Conservation (phyloP, 768 basidiomycete species). For the Auricularia auricula-judae region DNA sequence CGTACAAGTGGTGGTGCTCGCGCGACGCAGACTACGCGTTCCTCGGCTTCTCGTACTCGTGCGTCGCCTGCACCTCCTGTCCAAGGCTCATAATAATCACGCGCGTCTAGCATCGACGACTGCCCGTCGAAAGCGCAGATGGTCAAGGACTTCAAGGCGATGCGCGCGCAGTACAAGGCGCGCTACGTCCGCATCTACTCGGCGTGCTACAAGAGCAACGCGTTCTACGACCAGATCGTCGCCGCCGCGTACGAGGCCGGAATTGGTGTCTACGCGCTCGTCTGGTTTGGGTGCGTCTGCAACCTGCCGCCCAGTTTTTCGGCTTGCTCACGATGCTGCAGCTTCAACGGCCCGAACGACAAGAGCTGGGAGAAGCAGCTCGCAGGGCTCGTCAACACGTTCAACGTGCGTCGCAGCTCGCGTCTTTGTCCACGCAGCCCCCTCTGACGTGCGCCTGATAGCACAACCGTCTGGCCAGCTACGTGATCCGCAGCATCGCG, state of each 20-base stretch:
- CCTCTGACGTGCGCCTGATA: neutral
- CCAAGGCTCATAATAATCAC: slow-evolving; percentile 1
- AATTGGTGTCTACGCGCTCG: slow-evolving; percentile 62
- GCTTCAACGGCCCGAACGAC: slow-evolving; percentile 20
- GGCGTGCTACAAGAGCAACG: neutral
- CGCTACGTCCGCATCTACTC: slow-evolving; percentile 42
- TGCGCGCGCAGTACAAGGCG: slow-evolving; percentile 45
- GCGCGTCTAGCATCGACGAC: slow-evolving; percentile 46
- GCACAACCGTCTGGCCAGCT: neutral
- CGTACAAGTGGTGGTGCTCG: slow-evolving; percentile 41
- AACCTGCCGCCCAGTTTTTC: neutral
- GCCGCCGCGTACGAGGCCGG: slow-evolving; percentile 57
- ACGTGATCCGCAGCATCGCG: neutral
- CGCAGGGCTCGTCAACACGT: slow-evolving; percentile 36
- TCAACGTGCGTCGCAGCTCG: slow-evolving; percentile 50
- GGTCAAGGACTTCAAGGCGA: slow-evolving; percentile 45
- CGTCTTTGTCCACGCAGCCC: slow-evolving; percentile 31
- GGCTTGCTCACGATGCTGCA: slow-evolving; percentile 13
- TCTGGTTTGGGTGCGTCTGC: slow-evolving; percentile 41
- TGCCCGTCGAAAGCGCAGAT: slow-evolving; percentile 14
- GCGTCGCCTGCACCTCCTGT: slow-evolving; percentile 1
- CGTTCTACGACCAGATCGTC: slow-evolving; percentile 42
- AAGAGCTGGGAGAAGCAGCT: slow-evolving; percentile 45
- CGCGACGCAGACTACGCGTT: slow-evolving; percentile 58
- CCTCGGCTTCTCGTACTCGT: slow-evolving; percentile 23